Conservation (phyloP, 352 stramenopile species). For the Globisporangium iwayamae region DNA sequence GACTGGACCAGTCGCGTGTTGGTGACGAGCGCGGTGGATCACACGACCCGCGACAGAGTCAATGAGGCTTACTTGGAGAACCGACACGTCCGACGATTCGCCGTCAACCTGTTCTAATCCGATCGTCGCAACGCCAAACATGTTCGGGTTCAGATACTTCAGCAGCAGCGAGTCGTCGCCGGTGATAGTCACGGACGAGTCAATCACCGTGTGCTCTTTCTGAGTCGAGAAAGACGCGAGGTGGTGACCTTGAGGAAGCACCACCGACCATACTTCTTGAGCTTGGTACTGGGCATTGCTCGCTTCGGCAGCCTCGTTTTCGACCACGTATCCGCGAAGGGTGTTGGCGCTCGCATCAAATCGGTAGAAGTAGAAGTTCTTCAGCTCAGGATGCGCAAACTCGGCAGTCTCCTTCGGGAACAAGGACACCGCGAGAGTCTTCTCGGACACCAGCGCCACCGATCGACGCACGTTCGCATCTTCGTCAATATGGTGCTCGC, state of each 20-base stretch:
- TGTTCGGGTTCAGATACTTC: slow-evolving; percentile 98
- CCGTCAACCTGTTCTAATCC: slow-evolving; percentile 35
- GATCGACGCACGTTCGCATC: slow-evolving; percentile 47
- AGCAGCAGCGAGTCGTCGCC: slow-evolving; percentile 96
- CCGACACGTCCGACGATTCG: slow-evolving; percentile 31
- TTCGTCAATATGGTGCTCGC: slow-evolving; percentile 66
- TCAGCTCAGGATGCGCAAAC: slow-evolving; percentile 45
- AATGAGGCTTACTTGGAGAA: slow-evolving; percentile 89
- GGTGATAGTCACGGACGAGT: slow-evolving; percentile 78
- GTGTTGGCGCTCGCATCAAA: slow-evolving; percentile 44
- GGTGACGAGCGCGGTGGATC: slow-evolving; percentile 89
- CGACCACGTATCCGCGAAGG: slow-evolving; percentile 58
- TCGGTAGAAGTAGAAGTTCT: slow-evolving; percentile 82
- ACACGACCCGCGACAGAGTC: slow-evolving; percentile 94
- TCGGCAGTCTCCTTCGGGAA: slow-evolving; percentile 42
- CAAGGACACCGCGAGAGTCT: slow-evolving; percentile 53
- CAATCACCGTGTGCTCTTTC: slow-evolving; percentile 59
- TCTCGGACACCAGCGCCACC: slow-evolving; percentile 51
- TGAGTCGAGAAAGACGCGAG: slow-evolving; percentile 57
- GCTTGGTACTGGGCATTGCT: slow-evolving; percentile 32
- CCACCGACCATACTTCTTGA: slow-evolving; percentile 63
- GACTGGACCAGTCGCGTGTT: slow-evolving; percentile 62
- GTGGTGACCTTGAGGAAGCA: slow-evolving; percentile 51
- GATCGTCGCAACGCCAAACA: slow-evolving; percentile 91
- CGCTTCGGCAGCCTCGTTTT: slow-evolving; percentile 20